Conservation (phyloP, 441 rosid species). For the Eutrema salsugineum region DNA sequence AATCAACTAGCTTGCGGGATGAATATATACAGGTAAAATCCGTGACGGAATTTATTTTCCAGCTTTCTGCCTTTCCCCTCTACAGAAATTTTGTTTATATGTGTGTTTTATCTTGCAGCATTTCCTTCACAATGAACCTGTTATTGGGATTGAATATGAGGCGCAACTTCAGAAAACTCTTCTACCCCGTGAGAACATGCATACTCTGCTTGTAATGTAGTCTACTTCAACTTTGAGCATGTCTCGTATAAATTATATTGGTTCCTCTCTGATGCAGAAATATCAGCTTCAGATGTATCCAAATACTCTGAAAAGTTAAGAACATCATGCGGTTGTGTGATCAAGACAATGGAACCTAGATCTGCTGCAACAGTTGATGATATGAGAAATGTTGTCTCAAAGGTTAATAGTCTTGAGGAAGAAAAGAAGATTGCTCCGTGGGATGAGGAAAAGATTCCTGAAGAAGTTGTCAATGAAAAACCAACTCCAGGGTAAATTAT, state of each 20-base stretch:
- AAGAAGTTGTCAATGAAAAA: constrained; percentile 69
- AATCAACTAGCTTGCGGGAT: constrained; percentile 83
- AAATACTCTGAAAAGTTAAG: constrained; percentile 70
- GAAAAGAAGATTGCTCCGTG: constrained; percentile 66
- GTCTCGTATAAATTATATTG: neutral
- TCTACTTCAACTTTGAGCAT: neutral
- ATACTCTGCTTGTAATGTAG: constrained; percentile 1
- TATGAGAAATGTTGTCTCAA: constrained; percentile 47
- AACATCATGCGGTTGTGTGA: constrained; percentile 76
- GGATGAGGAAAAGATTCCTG: constrained; percentile 92
- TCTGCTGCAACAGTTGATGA: constrained; percentile 70
- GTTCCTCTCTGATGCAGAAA: constrained; percentile 45
- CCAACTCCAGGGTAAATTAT: constrained; percentile 72
- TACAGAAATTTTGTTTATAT: neutral
- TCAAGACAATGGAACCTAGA: constrained; percentile 84
- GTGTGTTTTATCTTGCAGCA: constrained; percentile 54
- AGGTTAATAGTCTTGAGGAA: constrained; percentile 59
- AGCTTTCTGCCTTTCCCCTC: neutral
- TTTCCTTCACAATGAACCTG: constrained; percentile 90
- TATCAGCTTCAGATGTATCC: constrained; percentile 76
- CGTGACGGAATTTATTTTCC: neutral
- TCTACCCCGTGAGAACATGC: constrained; percentile 75
- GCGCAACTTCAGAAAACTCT: constrained; percentile 92
- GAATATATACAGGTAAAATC: constrained; percentile 79
- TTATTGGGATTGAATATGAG: constrained; percentile 88